Evolutionary conservation across 2,329 filamentous ascomycete species (phyloP), one percentile per base, ranked within the genome.

Genomic region (Colletotrichum falcatum): DNA sequence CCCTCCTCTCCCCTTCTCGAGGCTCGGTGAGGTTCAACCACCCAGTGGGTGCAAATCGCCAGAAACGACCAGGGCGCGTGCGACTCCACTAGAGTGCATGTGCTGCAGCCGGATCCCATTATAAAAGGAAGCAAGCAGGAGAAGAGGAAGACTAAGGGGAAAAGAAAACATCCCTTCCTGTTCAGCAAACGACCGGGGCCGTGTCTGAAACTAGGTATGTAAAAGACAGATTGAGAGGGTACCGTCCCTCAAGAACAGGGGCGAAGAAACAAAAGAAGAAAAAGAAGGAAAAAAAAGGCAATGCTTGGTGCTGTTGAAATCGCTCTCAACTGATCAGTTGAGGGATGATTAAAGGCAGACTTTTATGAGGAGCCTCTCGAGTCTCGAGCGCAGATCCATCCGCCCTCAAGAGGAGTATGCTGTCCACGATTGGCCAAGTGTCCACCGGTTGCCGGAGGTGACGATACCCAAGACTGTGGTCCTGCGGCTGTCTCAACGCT

Each of bases 391-490:
- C 42, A 49, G 48, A 37, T 23, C 18, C 30, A 28, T 49, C 2
- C 26, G 48, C 23, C 14, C 16, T 16, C 30, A 39, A 26, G 30
- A 39, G 28, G 30, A 49, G 16, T 30, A 39, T 11, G 18, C 33
- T 14, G 2, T 33, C 30, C 49, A 37, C 23, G 16, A 23, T 35
- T 16, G 14, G 44, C n/a, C 23, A 39, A 28, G 42, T 35, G 39
- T 37, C 20, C 11, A 39, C 23, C 16, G 44, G 58, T 33, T 33
- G 30, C 68, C 59, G 53, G 53, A 68, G 30, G 58, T 60, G 68
- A 46, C 68, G 59, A 71, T 59, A 62, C 28, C 58, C 37, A 71
- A 68, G 53, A 37, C 53, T 66, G 35, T 37, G 55, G 51, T 69
- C 51, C 61, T 56, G 56, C 53, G 26, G 33, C 54, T 54, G 59